Evolutionary conservation across 2,329 filamentous ascomycete genomes (phyloP), one percentile per base, ranked within the genome.

Genomic region (Drechslera avenae): DNA sequence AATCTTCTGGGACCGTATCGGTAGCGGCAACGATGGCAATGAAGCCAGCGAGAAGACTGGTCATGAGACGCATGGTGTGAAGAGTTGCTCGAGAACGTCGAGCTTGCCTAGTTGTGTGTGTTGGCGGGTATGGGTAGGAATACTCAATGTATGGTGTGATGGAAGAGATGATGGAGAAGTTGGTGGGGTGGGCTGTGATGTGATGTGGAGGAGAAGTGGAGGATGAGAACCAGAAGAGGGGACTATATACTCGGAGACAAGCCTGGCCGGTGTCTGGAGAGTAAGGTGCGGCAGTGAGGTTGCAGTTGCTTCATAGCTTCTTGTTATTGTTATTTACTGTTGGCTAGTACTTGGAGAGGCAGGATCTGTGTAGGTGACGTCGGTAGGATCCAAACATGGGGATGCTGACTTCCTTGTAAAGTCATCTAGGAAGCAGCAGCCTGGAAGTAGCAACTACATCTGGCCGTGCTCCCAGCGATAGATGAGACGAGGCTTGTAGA

Each of bases 381-480:
- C 16, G 28, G 4, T n/a, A 1, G 35, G 7, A n/a, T 5, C 16
- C 14, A 3, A 45, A 34, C n/a, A 31, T 3, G 19, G 50, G 7
- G 39, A 23, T 18, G 19, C 13, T 10, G 9, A 33, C 14, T 49
- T 39, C 73, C 73, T 78, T 4, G 63, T 56, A 50, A 79, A 72
- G 59, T 86, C 86, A 30, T 87, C 83, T 0, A 81, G 76, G 57
- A 87, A 87, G 59, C 83, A 85, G 4, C 54, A 51, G 39, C 77
- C 68, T 61, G 86, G 83, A 34, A 87, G n/a, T n/a, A n/a, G n/a
- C n/a, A n/a, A n/a, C n/a, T n/a, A n/a, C n/a, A n/a, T n/a, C n/a
- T n/a, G n/a, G n/a, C n/a, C n/a, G n/a, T n/a, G n/a, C n/a, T n/a
- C n/a, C n/a, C n/a, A n/a, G n/a, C n/a, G n/a, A n/a, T n/a, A n/a